Evolutionary conservation across 371 early-diverging fungal species (phyloP).

Genomic region (Saksenaea vasiformis): DNA sequence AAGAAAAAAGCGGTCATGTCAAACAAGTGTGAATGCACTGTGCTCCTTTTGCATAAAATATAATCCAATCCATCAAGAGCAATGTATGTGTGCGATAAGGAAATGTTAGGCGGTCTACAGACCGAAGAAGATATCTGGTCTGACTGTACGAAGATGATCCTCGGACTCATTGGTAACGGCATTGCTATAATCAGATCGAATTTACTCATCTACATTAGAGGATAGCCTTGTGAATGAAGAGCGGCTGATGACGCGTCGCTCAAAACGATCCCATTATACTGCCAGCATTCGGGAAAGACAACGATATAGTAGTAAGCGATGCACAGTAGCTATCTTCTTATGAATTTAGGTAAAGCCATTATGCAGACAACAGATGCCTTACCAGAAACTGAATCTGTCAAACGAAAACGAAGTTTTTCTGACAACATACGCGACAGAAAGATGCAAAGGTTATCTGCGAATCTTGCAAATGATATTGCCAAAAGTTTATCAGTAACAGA

Average conservation of each 20-base stretch:
- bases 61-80: not conserved
- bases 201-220: slow-evolving; percentile 17
- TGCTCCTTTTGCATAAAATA: not conserved
- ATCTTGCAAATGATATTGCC: slow-evolving; percentile 48
- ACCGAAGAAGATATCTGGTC: slow-evolving; percentile 41
- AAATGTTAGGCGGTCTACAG: slow-evolving; percentile 27
- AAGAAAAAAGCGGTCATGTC: not conserved
- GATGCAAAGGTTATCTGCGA: slow-evolving; percentile 40
- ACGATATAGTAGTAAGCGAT: slow-evolving; percentile 10
- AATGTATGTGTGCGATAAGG: slow-evolving; percentile 6
- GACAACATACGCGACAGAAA: slow-evolving; percentile 41
- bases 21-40: not conserved
- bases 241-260: not conserved
- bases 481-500: slow-evolving; percentile 39
- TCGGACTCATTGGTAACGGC: slow-evolving; percentile 43
- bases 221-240: slow-evolving; percentile 15
- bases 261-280: slow-evolving; percentile 4
- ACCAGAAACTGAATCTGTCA: slow-evolving; percentile 8
- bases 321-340: slow-evolving; percentile 6
- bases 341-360: not conserved
- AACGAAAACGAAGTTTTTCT: slow-evolving; percentile 46
- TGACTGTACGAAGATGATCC: slow-evolving; percentile 33
- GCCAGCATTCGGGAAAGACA: slow-evolving; percentile 7
- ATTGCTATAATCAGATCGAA: not conserved
- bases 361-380: slow-evolving; percentile 8